These are phyloP conservation scores for Didymella pomorum DNA, from an alignment of 2,329 filamentous ascomycete genomes.

Conservation along the genomic window DNA sequence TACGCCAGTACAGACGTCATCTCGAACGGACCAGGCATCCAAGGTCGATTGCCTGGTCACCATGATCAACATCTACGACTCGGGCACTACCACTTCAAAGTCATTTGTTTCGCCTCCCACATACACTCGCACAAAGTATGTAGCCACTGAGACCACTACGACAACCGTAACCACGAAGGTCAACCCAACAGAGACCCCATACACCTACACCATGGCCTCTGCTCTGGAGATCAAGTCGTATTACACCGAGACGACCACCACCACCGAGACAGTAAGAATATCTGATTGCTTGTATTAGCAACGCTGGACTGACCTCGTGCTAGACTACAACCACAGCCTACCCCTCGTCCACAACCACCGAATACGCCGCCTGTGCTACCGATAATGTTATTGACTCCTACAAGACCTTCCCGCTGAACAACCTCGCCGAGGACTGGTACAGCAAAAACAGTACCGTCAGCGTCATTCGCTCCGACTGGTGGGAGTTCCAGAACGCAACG, in stretches of 20 bases:
- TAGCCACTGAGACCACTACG: slow-evolving; percentile 15
- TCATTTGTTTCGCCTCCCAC: slow-evolving; percentile 14
- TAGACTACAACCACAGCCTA: slow-evolving; percentile 16
- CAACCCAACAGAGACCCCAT: slow-evolving; percentile 14
- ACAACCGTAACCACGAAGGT: slow-evolving; percentile 13
- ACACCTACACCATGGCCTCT: slow-evolving; percentile 14
- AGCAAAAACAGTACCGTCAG: slow-evolving; percentile 18
- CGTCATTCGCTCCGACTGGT: slow-evolving; percentile 16
- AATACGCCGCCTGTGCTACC: slow-evolving; percentile 17
- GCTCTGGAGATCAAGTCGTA: slow-evolving; percentile 6
- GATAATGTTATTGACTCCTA: slow-evolving; percentile 16
- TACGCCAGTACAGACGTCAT: neutral
- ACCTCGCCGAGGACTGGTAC: slow-evolving; percentile 15
- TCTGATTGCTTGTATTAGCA: no score
- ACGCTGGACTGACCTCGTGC: neutral
- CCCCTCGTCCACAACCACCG: slow-evolving; percentile 8
- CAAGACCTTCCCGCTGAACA: slow-evolving; percentile 3
- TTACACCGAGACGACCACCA: slow-evolving; percentile 14
- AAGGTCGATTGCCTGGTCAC: slow-evolving; percentile 19
- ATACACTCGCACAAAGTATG: slow-evolving; percentile 14
- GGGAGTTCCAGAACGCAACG: slow-evolving; percentile 10
- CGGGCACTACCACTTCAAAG: slow-evolving; percentile 13
- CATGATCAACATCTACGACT: slow-evolving; percentile 13
- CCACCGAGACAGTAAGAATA: slow-evolving; percentile 6
- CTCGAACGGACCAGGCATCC: neutral